Conservation (phyloP, 2,329 filamentous ascomycete species). For the Hortaea sp. region DNA sequence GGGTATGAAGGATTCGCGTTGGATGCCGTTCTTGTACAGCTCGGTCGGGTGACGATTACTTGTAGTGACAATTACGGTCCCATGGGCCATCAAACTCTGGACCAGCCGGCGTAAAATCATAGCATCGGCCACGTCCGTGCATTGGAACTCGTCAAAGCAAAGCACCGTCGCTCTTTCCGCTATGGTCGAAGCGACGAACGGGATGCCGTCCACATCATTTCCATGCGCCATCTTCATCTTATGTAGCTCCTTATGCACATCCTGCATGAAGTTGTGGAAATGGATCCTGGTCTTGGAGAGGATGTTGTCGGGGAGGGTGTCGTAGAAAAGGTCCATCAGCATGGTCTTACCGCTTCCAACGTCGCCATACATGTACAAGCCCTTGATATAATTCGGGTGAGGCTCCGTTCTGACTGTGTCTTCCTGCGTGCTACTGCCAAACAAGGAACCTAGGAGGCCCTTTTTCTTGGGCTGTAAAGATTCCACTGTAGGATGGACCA, state of each 20-base stretch:
- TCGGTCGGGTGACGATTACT: slow-evolving; percentile 95
- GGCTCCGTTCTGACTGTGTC: slow-evolving; percentile 37
- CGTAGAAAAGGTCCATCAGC: slow-evolving; percentile 98
- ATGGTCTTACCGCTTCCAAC: slow-evolving; percentile 98
- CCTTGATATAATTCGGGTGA: slow-evolving; percentile 67
- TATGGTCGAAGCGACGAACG: slow-evolving; percentile 90
- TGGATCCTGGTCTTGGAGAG: slow-evolving; percentile 83
- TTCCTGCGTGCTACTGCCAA: slow-evolving; percentile 38
- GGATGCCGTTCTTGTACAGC: slow-evolving; percentile 95
- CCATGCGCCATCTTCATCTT: slow-evolving; percentile 82
- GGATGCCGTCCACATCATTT: slow-evolving; percentile 79
- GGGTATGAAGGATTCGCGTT: slow-evolving; percentile 88
- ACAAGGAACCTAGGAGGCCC: slow-evolving; percentile 50
- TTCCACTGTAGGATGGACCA: slow-evolving; percentile 68
- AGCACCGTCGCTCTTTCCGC: slow-evolving; percentile 75
- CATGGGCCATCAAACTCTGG: slow-evolving; percentile 86
- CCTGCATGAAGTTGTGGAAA: slow-evolving; percentile 99
- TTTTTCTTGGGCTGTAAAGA: slow-evolving; percentile 48
- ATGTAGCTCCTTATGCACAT: slow-evolving; percentile 85
- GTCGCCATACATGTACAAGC: slow-evolving; percentile 90
- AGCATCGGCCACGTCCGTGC: slow-evolving; percentile 93
- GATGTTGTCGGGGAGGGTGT: slow-evolving; percentile 74
- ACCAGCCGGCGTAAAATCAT: slow-evolving; percentile 89
- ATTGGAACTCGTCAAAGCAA: slow-evolving; percentile 98
- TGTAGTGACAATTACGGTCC: slow-evolving; percentile 92